phyloP scores from a whole-genome alignment of 1,284 basidiomycete genomes.

The Coriolopsis trogii region DNA sequence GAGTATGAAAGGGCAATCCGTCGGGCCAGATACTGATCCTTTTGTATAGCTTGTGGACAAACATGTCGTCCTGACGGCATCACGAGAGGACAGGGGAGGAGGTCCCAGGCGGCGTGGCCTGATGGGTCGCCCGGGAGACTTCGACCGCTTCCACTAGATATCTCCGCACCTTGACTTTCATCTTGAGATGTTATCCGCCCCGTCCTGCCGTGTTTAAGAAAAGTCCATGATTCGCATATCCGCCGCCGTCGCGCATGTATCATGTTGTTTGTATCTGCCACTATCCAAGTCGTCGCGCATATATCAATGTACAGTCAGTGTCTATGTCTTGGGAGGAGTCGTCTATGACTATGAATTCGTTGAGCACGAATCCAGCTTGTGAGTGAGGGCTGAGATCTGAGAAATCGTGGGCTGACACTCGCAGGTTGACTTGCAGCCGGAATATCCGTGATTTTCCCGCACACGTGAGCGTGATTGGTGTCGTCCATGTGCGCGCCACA shows the following conservation, averaged over 20 bases:
- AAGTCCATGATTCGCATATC: neutral
- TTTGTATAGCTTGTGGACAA: slow-evolving; percentile 38
- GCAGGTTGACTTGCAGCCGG: too few relatives aligned
- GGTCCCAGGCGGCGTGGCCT: slow-evolving; percentile 29
- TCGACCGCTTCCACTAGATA: slow-evolving; percentile 49
- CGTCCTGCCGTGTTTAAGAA: too few relatives aligned
- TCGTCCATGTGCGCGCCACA: too few relatives aligned
- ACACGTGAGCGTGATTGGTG: slow-evolving; percentile 24
- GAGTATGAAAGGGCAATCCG: too few relatives aligned
- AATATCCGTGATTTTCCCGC: too few relatives aligned
- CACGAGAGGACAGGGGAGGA: slow-evolving; percentile 34
- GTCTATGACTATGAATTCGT: too few relatives aligned
- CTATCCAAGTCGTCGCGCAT: slow-evolving; percentile 18
- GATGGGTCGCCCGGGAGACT: slow-evolving; percentile 49
- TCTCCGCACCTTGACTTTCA: neutral
- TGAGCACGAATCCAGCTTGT: too few relatives aligned
- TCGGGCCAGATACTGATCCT: too few relatives aligned
- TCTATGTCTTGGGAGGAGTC: too few relatives aligned
- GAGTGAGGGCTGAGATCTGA: too few relatives aligned
- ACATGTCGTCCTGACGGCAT: slow-evolving; percentile 37
- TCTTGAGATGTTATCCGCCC: neutral
- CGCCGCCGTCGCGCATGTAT: slow-evolving; percentile 5
- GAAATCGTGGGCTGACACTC: too few relatives aligned
- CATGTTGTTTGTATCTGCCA: slow-evolving; percentile 22
- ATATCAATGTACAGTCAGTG: neutral